phyloP scores from a whole-genome alignment of 2,329 filamentous ascomycete species.

The Aschersonia sp. region DNA sequence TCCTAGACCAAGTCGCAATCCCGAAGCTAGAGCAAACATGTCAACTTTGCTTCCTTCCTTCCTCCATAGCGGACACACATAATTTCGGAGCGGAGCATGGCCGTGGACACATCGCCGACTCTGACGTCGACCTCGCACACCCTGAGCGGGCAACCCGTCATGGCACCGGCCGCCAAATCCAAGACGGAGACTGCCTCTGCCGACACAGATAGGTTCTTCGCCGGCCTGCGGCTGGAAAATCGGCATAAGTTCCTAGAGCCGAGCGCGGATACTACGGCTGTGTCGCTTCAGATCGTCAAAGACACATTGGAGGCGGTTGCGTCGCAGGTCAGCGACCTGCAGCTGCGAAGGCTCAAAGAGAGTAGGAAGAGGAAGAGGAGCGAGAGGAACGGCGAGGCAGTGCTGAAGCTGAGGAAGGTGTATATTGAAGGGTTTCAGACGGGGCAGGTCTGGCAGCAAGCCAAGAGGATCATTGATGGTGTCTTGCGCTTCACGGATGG shows the following conservation, averaged over 20 bases:
- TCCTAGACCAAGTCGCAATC: too few relatives aligned
- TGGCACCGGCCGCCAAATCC: slow-evolving; percentile 23
- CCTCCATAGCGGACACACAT: not conserved
- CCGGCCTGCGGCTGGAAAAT: slow-evolving; percentile 40
- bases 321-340: slow-evolving; percentile 55
- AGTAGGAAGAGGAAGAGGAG: slow-evolving; percentile 67
- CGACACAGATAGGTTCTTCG: slow-evolving; percentile 36
- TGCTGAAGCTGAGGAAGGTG: slow-evolving; percentile 64
- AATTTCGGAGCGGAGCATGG: slow-evolving; percentile 14
- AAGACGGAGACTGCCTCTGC: slow-evolving; percentile 15
- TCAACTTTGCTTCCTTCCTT: not conserved
- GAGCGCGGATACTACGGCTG: slow-evolving; percentile 46
- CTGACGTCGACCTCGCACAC: slow-evolving; percentile 52
- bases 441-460: slow-evolving; percentile 89
- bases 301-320: slow-evolving; percentile 68
- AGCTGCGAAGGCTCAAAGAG: slow-evolving; percentile 53
- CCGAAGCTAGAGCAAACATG: too few relatives aligned
- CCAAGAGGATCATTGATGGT: slow-evolving; percentile 60
- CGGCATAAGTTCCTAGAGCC: slow-evolving; percentile 72
- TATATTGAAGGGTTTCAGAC: slow-evolving; percentile 80
- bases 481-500: slow-evolving; percentile 33
- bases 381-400: slow-evolving; percentile 25
- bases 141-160: slow-evolving; percentile 34
- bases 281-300: slow-evolving; percentile 65
- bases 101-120: slow-evolving; percentile 36